Base-by-base conservation (phyloP, 345 rosid genomes). In the Citrus inodora region DNA sequence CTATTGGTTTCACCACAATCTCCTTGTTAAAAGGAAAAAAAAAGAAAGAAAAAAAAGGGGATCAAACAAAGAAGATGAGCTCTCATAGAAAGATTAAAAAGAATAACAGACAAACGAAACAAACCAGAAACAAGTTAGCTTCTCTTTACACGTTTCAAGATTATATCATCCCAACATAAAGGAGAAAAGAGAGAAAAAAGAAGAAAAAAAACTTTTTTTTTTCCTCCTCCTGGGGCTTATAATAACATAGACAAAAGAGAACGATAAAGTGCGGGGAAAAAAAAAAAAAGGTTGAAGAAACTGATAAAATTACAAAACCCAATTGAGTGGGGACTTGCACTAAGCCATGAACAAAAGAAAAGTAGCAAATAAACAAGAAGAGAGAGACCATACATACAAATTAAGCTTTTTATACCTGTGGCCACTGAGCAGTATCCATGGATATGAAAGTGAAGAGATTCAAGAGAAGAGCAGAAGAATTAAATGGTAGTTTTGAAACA, bases 371-470 rank as follows among this genome's bases (percentile, higher is more conserved):
- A 72, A 79, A 77, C 71, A 68, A 81, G 74, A 76, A 74, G 48
- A 64, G 10, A 27, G 62, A 30, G 27, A 9, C 37, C 69, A 35
- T 33, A 65, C 2, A 73, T 13, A 70, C 59, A 65, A 76, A 24
- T 59, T 19, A 77, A 37, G n/a, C 38, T 22, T 46, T 73, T 73
- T 73, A 5, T 76, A 95, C 99, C 98, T 93, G 98, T 87, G 98
- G 94, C 98, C 98, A 95, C 78, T 89, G 93, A 87, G 92, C 95
- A 76, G 93, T 95, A 87, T 93, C 98, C 98, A 95, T 95, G 91
- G 92, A 87, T 72, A 22, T 80, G 87, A 82, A 87, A 79, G 73
- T 67, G 85, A 81, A 76, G 79, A 73, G 69, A 53, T 46, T 46
- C 17, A 87, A 79, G 73, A 64, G 85, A 81, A 74, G 78, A 73